Evolutionary conservation across 2,329 filamentous ascomycete genomes (phyloP), one percentile per base, ranked within the genome.

Genomic region (Pyrenochaeta sp.): DNA sequence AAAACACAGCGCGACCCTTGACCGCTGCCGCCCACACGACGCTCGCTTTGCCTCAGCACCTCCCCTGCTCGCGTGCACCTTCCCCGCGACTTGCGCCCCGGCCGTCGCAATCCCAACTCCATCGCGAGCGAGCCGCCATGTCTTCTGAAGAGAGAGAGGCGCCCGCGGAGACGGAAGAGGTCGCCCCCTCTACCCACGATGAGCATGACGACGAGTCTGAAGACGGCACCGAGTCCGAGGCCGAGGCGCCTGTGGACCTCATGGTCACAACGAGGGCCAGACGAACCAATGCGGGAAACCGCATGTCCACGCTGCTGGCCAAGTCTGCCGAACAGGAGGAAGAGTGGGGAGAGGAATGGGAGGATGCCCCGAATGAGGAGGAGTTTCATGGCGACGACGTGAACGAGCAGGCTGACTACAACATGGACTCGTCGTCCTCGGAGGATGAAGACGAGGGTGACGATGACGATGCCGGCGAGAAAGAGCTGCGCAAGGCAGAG

Each of bases 401-500:
- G 7, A 82, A 86, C 24, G 80, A 82, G 31, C 77, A 81, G 44
- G 72, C 76, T 2, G 93, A 96, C 65, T 85, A 89, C 56, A 86
- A 89, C 32, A 87, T 96, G 77, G 90, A 95, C 61, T 92, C 68
- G 27, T 71, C 88, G 10, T 95, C 90, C 0, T 89, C 85, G 0
- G 88, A 90, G 53, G 88, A 90, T 51, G 87, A 90, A 44, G 85
- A 71, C 77, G 84, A 37, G 78, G 87, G 45, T 7, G 84, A 93
- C 57, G 84, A 94, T 55, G 90, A 96, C 28, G 71, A 94, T 4
- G 89, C 90, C 43, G 94, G 94, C 22, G 94, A 99, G 73, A 88
- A 86, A 61, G 90, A 96, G 72, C 71, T 99, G 41, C 85, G 94
- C 72, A 86, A 83, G 53, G 83, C 88, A 58, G 90, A 87, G 44